Base-by-base conservation (phyloP, 2,329 filamentous ascomycete genomes). In the Aspergillus japonicus region DNA sequence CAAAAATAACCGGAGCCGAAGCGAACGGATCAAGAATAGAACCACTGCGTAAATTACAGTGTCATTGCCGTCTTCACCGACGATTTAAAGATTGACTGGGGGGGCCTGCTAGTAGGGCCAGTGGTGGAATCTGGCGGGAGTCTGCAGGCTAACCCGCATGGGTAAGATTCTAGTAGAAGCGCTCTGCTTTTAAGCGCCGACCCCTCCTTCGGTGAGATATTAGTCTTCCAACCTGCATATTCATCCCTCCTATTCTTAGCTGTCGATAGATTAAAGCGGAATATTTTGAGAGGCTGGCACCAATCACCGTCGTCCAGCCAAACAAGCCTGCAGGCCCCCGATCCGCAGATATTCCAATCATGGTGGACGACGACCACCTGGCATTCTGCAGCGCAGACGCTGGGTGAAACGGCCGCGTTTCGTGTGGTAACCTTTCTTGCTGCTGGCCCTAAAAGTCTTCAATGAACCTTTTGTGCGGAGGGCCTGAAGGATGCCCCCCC, bases 361-460 rank as follows among this genome's bases (percentile, higher is more conserved):
- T 8, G 14, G 35, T 12, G 10, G 39, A 11, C 21, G 31, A 23
- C 48, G 24, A 31, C 23, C 29, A 33, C n/a, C 10, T 61, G 54
- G 39, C 39, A 44, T 57, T 48, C 58, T 55, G 60, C 56, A 61
- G 60, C 16, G 21, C 56, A 65, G 62, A 59, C 63, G 68, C 68
- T 63, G 54, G 63, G 57, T 58, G 50, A 62, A 50, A 63, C 64
- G 51, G 58, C 57, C 52, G 56, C 67, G 67, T 68, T 70, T 71
- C 65, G 64, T 62, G 67, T 70, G 68, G 70, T 35, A 12, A 6
- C 4, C 33, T 35, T 61, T 65, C 62, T 42, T 29, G 35, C 50
- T 44, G 23, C 24, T 35, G 42, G 53, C 31, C 62, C 23, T n/a
- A 39, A 44, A 42, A 42, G 16, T 54, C 47, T 24, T 23, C 35